Evolutionary conservation across 345 rosid genomes (phyloP), one percentile per base, ranked within the genome.

Genomic region (Streptanthus diversifolius): DNA sequence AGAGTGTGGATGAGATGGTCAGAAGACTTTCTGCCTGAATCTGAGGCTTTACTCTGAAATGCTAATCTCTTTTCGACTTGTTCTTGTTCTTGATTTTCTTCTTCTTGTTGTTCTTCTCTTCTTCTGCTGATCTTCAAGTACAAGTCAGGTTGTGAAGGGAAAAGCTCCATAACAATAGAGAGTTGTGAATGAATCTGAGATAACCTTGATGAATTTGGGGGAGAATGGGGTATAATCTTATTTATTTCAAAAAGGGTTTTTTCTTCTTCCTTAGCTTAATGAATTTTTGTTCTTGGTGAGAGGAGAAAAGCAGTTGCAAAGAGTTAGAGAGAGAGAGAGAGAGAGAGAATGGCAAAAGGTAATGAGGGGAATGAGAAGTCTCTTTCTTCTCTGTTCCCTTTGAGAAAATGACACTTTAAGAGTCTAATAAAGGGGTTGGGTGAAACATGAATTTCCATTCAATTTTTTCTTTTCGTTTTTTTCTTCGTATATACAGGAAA

Each of bases 361-460:
- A 64, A 64, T 71, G 33, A 66, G 54, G 60, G 63, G 63, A 67
- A 67, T 66, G 81, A 78, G 32, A 66, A 67, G 81, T 78, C 80
- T 72, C 70, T 78, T 72, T 78, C 78, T 61, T 60, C 77, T 66
- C 69, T 72, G 77, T 77, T 78, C 77, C 70, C 77, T 71, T 66
- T 78, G 74, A 72, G 77, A 78, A 78, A 78, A 51, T 58, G 77
- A 72, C 64, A 32, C 69, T 77, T 53, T 47, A 27, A 71, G 67
- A 64, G 80, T 48, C 76, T 71, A 77, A n/a, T 77, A 77, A 77
- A 71, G 62, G 40, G 22, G 75, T 77, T 71, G 80, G 76, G 76
- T 77, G 77, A 77, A 70, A 56, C 67, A 64, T 77, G 80, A 57
- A 77, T 77, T 77, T 76, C 25, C 60, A 70, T 69, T 76, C 8